These are phyloP conservation scores for Mycena albidolilacea DNA, from an alignment of 768 basidiomycete genomes.

Conservation along the genomic window DNA sequence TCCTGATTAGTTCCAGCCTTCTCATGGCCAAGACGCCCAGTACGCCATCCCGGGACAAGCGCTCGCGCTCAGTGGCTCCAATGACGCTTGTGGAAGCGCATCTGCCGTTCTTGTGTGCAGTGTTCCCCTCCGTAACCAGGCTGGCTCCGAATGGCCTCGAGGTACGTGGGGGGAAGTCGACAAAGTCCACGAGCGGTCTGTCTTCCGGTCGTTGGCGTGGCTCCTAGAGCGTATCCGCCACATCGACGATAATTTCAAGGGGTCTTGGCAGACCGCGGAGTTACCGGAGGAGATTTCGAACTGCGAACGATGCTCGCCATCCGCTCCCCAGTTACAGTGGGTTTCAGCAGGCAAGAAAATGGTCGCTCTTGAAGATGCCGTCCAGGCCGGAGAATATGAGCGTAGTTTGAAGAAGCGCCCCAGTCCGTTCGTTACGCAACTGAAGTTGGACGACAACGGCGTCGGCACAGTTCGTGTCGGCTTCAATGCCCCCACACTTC, in stretches of 20 bases:
- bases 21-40: conserved; percentile 65
- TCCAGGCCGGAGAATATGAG: conserved; percentile 92
- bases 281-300: conserved; percentile 60
- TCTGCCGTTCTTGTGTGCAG: conserved; percentile 84
- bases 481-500: conserved; percentile 87
- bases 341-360: conserved; percentile 71
- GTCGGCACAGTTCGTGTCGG: conserved; percentile 86
- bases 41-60: conserved; percentile 75
- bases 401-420: conserved; percentile 90
- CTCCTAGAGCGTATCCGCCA: conserved; percentile 86
- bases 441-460: conserved; percentile 74
- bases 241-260: conserved; percentile 72
- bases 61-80: conserved; percentile 65
- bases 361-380: conserved; percentile 84
- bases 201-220: conserved; percentile 90
- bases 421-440: conserved; percentile 87
- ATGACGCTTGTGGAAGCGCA: conserved; percentile 80
- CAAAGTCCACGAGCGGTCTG: conserved; percentile 86
- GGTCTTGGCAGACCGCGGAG: conserved; percentile 75
- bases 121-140: conserved; percentile 79
- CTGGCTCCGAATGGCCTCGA: conserved; percentile 84
- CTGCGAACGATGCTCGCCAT: conserved; percentile 89
- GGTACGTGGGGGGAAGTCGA: conserved; percentile 86
- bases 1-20: conserved; percentile 59
- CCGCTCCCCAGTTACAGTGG: conserved; percentile 84